Evolutionary conservation across 768 basidiomycete genomes (phyloP).

Genomic region (Neoboletus magnificus): DNA sequence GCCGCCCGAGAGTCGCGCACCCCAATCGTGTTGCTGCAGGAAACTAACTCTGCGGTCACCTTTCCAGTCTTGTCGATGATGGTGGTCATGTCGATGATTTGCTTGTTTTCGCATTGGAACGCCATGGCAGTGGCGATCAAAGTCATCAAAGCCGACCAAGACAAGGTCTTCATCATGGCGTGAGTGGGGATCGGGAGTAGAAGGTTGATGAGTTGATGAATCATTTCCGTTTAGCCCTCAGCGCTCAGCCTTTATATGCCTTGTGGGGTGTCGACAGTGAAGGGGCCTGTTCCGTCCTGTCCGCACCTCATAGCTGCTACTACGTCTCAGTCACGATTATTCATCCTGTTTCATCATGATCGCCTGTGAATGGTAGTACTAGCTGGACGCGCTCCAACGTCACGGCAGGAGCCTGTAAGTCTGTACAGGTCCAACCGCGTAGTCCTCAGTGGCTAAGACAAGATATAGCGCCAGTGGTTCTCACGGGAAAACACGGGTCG

Average conservation of each 20-base stretch:
- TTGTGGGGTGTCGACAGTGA: background rate
- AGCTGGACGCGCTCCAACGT: too few relatives aligned
- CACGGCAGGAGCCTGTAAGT: too few relatives aligned
- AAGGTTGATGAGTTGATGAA: background rate
- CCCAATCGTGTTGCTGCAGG: background rate
- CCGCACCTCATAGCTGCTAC: background rate
- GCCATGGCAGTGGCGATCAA: background rate
- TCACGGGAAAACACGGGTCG: too few relatives aligned
- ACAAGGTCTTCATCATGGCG: background rate
- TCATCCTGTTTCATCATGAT: too few relatives aligned
- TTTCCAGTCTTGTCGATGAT: background rate
- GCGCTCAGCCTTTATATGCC: background rate
- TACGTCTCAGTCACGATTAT: too few relatives aligned
- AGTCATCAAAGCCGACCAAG: background rate
- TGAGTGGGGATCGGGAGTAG: background rate
- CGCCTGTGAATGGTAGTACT: too few relatives aligned
- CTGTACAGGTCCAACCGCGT: too few relatives aligned
- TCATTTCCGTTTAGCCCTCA: background rate
- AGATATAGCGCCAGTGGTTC: too few relatives aligned
- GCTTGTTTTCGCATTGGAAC: background rate
- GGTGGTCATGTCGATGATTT: background rate
- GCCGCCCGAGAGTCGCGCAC: too few relatives aligned
- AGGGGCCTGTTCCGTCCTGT: background rate
- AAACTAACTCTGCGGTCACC: background rate
- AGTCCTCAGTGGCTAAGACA: too few relatives aligned